Evolutionary conservation across 306 rosid genomes (phyloP), one percentile per base, ranked within the genome.

Genomic region (Fragaria nilgerrensis): DNA sequence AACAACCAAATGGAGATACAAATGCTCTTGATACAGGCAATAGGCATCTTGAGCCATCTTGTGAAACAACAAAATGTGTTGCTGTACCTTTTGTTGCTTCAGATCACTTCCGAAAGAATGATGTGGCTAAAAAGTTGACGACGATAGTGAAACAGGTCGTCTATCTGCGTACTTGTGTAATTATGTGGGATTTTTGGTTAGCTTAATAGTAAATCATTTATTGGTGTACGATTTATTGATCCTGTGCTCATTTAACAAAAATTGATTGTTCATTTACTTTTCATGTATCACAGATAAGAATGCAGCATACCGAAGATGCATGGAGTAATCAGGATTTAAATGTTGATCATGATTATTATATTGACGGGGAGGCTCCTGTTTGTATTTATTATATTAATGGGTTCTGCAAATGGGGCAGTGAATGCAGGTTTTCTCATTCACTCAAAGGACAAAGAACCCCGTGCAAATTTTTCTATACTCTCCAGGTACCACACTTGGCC

Each of bases 341-440:
- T 85, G 77, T 20, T 19, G 22, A 29, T 81, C 70, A 73, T 79
- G 74, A 75, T 69, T 71, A 68, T 71, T 73, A 19, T 69, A 81
- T 74, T 72, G 73, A 79, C 59, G 73, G 41, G 53, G 85, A 79
- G 77, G 78, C 81, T 71, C 29, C 98, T 83, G 73, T 88, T 64
- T 91, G 98, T 76, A 72, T 76, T 25, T 88, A 34, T 81, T 93
- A 87, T 75, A 25, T 74, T 19, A 87, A 56, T 1, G 98, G 97
- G 68, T 75, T 14, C 75, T 91, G 98, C 85, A 84, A 61, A 74
- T 85, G 87, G 82, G 96, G 90, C 62, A 80, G 77, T 78, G 48
- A 79, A 50, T 93, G 98, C 85, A n/a, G 22, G 50, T 93, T 77
- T 87, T 86, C 97, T 77, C 98, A 91, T 80, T 89, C 96, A 69